Evolutionary conservation across 2,329 filamentous ascomycete species (phyloP).

Genomic region (Nemania bipapillata): DNA sequence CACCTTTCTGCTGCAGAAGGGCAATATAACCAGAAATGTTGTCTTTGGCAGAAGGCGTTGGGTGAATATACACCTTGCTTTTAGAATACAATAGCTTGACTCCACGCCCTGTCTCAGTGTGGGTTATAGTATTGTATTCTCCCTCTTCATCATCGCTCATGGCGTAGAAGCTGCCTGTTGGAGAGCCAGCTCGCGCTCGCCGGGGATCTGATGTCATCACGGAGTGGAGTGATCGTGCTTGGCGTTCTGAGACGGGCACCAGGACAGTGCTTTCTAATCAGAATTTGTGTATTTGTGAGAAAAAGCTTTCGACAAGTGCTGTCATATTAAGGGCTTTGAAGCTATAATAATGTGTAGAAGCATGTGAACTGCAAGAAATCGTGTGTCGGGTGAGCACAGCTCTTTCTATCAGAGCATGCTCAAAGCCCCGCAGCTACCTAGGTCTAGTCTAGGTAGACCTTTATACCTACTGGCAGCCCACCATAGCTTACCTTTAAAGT

Average conservation of each 20-base stretch:
- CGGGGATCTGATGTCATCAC: constrained; percentile 52
- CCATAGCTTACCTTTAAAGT: too few species aligned
- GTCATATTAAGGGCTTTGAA: neutral
- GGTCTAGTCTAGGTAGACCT: constrained; percentile 7
- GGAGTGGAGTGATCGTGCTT: constrained; percentile 34
- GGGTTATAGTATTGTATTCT: constrained; percentile 92
- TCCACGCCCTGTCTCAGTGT: constrained; percentile 78
- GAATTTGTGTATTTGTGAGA: neutral
- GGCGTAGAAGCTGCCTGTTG: constrained; percentile 90
- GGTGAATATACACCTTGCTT: constrained; percentile 99
- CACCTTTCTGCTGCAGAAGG: constrained; percentile 85
- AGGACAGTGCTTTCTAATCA: constrained; percentile 2
- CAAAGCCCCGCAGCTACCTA: constrained; percentile 24
- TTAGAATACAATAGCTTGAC: constrained; percentile 96
- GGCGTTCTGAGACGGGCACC: constrained; percentile 10
- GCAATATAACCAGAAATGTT: constrained; percentile 96
- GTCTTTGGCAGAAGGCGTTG: constrained; percentile 90
- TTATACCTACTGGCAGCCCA: neutral
- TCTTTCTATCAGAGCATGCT: constrained; percentile 25
- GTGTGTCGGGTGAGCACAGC: constrained; percentile 19
- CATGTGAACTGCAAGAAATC: constrained; percentile 31
- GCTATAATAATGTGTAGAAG: neutral
- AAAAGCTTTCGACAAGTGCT: neutral
- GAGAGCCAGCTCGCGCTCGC: constrained; percentile 67
- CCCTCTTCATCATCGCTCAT: constrained; percentile 96